phyloP scores from a whole-genome alignment of 140 eudicot genomes.

The Anethum foeniculum region DNA sequence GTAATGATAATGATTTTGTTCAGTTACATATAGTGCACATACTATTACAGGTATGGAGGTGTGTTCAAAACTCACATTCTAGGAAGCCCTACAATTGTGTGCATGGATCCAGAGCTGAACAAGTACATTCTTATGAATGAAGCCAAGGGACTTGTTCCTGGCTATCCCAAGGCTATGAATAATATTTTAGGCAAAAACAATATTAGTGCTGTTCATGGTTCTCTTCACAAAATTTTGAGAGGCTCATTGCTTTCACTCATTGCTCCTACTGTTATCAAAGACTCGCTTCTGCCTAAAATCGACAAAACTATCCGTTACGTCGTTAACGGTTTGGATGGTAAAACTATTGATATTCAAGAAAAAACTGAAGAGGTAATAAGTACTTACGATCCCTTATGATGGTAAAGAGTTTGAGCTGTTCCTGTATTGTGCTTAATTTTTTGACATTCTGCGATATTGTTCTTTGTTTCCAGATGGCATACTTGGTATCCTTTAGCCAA shows the following conservation, averaged over 20 bases:
- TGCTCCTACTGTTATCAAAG: constrained; percentile 23
- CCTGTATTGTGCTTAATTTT: background rate
- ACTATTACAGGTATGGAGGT: constrained; percentile 29
- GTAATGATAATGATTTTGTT: background rate
- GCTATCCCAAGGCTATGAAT: constrained; percentile 51
- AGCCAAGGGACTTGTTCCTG: constrained; percentile 51
- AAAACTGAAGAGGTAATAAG: constrained; percentile 31
- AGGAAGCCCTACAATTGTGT: constrained; percentile 41
- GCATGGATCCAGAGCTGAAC: constrained; percentile 47
- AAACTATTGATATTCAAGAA: constrained; percentile 41
- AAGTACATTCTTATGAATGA: constrained; percentile 39
- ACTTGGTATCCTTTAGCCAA: constrained; percentile 20
- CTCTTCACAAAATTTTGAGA: constrained; percentile 40
- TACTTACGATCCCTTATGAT: background rate
- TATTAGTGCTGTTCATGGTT: constrained; percentile 45
- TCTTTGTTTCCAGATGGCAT: constrained; percentile 17
- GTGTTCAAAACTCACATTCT: constrained; percentile 37
- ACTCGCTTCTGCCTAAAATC: constrained; percentile 28
- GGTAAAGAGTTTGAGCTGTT: background rate
- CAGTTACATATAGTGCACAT: background rate
- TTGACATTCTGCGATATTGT: background rate
- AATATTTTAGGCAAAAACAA: constrained; percentile 44
- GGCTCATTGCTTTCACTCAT: constrained; percentile 38
- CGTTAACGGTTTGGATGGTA: constrained; percentile 31
- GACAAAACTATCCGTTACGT: constrained; percentile 29